Evolutionary conservation across 257 asterid species (phyloP).

Genomic region (Buddleja alternifolia): DNA sequence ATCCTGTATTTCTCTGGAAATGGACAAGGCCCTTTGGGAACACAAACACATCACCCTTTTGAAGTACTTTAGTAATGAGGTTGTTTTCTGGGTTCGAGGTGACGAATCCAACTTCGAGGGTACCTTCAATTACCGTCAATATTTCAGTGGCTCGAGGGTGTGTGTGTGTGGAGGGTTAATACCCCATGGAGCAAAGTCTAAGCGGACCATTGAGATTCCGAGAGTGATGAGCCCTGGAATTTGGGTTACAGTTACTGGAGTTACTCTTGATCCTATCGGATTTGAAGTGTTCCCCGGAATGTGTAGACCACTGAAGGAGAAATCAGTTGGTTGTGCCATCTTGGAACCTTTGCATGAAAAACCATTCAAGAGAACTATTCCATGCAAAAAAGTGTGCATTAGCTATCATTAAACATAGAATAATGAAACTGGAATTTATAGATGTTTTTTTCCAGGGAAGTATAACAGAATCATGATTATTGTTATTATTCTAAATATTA

Average conservation of each 20-base stretch:
- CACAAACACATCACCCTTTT: too few relatives aligned
- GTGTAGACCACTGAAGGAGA: not conserved
- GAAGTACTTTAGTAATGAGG: too few relatives aligned
- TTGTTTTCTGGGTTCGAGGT: conserved; percentile 34
- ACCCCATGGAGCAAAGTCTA: not conserved
- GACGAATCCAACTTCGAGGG: conserved; percentile 32
- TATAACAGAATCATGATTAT: too few relatives aligned
- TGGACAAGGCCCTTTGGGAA: too few relatives aligned
- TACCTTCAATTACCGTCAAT: conserved; percentile 28
- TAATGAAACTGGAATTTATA: too few relatives aligned
- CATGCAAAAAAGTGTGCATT: too few relatives aligned
- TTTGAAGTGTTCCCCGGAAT: conserved; percentile 31
- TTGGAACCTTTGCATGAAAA: not conserved
- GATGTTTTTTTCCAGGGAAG: too few relatives aligned
- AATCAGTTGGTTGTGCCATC: not conserved
- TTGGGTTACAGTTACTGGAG: conserved; percentile 19
- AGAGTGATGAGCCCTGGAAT: conserved; percentile 41
- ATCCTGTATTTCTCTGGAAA: too few relatives aligned
- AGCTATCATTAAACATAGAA: too few relatives aligned
- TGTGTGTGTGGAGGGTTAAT: conserved; percentile 34
- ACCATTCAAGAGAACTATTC: too few relatives aligned
- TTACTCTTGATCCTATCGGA: conserved; percentile 31
- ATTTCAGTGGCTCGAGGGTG: conserved; percentile 39
- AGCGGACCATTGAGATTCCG: not conserved
- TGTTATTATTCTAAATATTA: too few relatives aligned